Conservation (phyloP, 2,329 filamentous ascomycete species). For the Pestalotiopsis sp. region DNA sequence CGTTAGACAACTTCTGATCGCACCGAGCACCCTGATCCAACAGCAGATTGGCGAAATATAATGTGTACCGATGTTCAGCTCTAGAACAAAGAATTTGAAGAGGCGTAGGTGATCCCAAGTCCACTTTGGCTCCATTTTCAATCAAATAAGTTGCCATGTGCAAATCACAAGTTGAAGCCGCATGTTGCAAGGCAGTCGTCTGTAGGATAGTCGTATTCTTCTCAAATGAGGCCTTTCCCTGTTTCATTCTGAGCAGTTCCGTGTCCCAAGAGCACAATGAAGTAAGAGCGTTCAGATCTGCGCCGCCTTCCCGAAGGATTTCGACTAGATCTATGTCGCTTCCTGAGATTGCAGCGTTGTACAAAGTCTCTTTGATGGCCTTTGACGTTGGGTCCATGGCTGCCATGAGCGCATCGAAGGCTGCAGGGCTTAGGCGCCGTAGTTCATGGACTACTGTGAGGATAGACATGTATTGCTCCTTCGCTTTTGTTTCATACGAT, state of each 20-base stretch:
- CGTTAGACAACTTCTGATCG: not conserved
- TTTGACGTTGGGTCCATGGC: not conserved
- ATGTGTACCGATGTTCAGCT: not conserved
- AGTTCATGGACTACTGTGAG: not conserved
- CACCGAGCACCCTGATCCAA: not conserved
- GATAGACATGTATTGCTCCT: not conserved
- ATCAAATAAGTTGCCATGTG: not conserved
- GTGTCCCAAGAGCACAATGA: too few species aligned
- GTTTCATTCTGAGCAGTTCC: too few species aligned
- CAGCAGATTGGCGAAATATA: not conserved
- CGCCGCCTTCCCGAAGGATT: not conserved
- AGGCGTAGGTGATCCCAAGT: not conserved
- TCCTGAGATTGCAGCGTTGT: not conserved
- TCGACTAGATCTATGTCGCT: too few species aligned
- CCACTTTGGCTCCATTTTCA: not conserved
- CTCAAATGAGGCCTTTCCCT: not conserved
- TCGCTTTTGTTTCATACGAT: not conserved
- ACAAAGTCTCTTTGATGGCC: not conserved
- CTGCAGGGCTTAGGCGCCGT: accelerated
- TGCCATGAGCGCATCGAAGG: not conserved
- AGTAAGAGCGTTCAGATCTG: not conserved
- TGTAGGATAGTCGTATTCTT: not conserved
- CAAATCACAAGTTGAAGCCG: not conserved
- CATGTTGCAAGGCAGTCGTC: not conserved
- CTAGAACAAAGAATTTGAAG: not conserved